These are phyloP conservation scores for Ganoderma boninense DNA, from an alignment of 1,284 basidiomycete species.

Conservation along the genomic window DNA sequence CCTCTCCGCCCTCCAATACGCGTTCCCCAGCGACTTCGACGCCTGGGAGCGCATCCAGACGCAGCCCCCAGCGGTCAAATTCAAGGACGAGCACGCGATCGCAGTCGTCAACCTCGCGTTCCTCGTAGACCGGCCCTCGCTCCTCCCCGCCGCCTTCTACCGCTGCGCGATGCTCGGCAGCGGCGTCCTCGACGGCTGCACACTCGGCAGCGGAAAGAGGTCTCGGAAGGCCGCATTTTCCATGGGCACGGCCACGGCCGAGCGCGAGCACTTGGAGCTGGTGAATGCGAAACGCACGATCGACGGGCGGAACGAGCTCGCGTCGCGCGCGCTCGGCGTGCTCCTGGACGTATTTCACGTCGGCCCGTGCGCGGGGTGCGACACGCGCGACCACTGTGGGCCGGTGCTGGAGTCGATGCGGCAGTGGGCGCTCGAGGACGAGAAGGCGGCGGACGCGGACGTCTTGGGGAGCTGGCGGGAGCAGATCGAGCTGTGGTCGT, in stretches of 20 bases:
- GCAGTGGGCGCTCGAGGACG: not conserved
- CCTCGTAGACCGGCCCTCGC: not conserved
- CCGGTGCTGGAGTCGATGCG: not conserved
- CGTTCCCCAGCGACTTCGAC: slow-evolving; percentile 10
- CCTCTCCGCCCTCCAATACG: not conserved
- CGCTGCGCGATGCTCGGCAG: not conserved
- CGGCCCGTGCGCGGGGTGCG: not conserved
- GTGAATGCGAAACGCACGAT: not conserved
- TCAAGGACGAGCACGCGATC: not conserved
- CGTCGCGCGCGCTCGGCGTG: not conserved
- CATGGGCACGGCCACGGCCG: too few species aligned
- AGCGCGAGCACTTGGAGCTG: not conserved
- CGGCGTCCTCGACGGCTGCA: not conserved
- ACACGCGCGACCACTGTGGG: not conserved
- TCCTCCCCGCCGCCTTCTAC: not conserved
- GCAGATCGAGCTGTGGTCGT: not conserved
- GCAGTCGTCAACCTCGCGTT: not conserved
- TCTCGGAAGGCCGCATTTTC: too few species aligned
- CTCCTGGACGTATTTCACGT: not conserved
- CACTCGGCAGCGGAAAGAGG: not conserved
- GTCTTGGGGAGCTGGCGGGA: not conserved
- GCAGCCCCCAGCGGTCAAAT: not conserved
- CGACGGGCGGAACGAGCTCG: not conserved
- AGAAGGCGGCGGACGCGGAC: not conserved
- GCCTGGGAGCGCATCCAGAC: not conserved